These are phyloP conservation scores for Aspergillus funiculosus DNA, from an alignment of 495 filamentous ascomycete species.

Conservation along the genomic window DNA sequence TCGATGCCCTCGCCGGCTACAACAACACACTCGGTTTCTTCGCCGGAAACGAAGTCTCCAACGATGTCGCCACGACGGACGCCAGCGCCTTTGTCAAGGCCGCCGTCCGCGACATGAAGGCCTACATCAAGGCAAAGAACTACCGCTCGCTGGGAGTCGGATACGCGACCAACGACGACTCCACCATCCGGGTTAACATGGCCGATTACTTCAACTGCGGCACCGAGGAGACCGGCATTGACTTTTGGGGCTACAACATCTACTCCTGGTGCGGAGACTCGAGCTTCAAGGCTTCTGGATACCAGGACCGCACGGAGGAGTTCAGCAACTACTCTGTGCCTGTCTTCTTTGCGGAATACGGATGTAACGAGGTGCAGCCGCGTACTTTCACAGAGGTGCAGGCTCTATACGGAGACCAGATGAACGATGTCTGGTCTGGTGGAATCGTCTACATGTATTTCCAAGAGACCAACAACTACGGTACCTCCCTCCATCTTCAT, in stretches of 20 bases:
- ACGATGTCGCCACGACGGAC: conserved; percentile 70
- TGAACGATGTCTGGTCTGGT: conserved; percentile 83
- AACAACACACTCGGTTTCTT: conserved; percentile 93
- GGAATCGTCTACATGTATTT: conserved; percentile 99
- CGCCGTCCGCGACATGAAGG: conserved; percentile 89
- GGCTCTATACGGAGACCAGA: conserved; percentile 71
- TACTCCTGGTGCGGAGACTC: conserved; percentile 95
- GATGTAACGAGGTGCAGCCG: conserved; percentile 74
- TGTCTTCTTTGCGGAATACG: conserved; percentile 97
- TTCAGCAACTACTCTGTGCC: conserved; percentile 85
- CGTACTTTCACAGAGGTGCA: conserved; percentile 83
- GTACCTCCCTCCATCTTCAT: conserved; percentile 36
- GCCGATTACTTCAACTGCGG: conserved; percentile 94
- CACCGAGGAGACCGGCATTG: conserved; percentile 56
- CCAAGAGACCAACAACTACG: conserved; percentile 85
- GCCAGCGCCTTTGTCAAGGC: conserved; percentile 94
- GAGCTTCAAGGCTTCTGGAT: conserved; percentile 66
- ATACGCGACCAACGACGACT: conserved; percentile 90
- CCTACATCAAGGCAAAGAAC: conserved; percentile 73
- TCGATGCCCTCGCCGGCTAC: conserved; percentile 74
- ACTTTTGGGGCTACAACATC: conserved; percentile 99
- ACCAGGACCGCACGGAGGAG: conserved; percentile 69
- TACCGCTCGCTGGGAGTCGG: conserved; percentile 81
- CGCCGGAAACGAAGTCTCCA: conserved; percentile 93
- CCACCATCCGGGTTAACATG: conserved; percentile 67